Conservation (phyloP, 1,284 basidiomycete genomes). For the Neolentinus lepideus region DNA sequence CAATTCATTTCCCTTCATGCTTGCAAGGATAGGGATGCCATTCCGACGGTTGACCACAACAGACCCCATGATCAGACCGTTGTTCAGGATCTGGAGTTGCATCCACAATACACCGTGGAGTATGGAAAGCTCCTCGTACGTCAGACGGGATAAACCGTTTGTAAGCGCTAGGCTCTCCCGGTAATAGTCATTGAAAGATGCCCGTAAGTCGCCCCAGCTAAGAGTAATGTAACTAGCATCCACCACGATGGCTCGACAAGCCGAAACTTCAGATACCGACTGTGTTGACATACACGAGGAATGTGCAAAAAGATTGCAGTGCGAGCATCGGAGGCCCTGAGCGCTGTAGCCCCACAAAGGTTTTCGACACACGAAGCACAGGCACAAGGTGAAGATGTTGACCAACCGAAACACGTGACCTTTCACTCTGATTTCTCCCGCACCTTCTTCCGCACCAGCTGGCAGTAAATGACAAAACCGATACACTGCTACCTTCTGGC, state of each 20-base stretch:
- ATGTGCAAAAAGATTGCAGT: conserved; percentile 62
- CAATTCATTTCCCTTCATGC: conserved; percentile 22
- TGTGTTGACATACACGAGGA: conserved; percentile 35
- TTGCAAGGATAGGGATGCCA: conserved; percentile 18
- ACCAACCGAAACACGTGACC: conserved; percentile 46
- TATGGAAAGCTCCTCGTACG: conserved; percentile 66
- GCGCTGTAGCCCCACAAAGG: conserved; percentile 66
- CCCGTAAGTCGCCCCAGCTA: conserved; percentile 37
- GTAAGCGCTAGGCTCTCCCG: conserved; percentile 32
- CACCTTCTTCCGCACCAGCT: conserved; percentile 19
- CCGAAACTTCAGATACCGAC: conserved; percentile 18
- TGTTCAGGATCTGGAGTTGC: conserved; percentile 59
- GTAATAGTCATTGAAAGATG: conserved; percentile 49
- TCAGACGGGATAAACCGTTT: conserved; percentile 34
- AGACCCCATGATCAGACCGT: conserved; percentile 59
- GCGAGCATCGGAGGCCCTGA: conserved; percentile 58
- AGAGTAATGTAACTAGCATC: conserved; percentile 46
- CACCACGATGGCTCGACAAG: conserved; percentile 30
- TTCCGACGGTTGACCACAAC: conserved; percentile 37
- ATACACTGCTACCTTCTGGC: conserved; percentile 51
- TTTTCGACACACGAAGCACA: conserved; percentile 57
- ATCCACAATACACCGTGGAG: conserved; percentile 51
- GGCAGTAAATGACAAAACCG: conserved; percentile 49
- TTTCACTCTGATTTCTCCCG: conserved; percentile 19
- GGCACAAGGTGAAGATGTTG: conserved; percentile 65